phyloP scores from a whole-genome alignment of 2,329 filamentous ascomycete species.

The Penicillium sp. region DNA sequence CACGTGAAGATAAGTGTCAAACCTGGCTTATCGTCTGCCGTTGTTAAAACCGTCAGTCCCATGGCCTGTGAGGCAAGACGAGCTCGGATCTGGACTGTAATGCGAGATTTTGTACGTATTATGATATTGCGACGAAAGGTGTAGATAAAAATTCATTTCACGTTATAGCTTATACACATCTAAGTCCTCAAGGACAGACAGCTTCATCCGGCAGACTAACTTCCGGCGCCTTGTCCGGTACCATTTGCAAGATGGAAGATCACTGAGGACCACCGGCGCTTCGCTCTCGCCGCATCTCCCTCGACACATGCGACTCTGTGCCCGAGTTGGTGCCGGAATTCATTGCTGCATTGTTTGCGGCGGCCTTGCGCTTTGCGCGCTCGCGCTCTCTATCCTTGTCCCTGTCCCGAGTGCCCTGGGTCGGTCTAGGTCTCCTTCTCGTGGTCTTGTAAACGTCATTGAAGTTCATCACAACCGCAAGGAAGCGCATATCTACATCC shows the following conservation, averaged over 20 bases:
- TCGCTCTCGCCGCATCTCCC: slow-evolving; percentile 22
- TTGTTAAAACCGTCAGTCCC: too few species aligned
- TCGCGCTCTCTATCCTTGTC: slow-evolving; percentile 24
- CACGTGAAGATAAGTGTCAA: slow-evolving; percentile 2
- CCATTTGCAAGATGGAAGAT: slow-evolving; percentile 1
- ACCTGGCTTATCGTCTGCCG: too few species aligned
- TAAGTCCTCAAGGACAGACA: not conserved
- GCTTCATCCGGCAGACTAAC: not conserved
- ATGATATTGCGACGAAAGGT: not conserved
- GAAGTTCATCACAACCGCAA: slow-evolving; percentile 98
- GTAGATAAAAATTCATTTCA: slow-evolving; percentile 9
- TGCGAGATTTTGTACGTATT: too few species aligned
- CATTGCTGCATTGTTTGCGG: slow-evolving; percentile 11
- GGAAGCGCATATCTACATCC: slow-evolving; percentile 89
- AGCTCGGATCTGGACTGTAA: too few species aligned
- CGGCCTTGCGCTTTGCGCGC: slow-evolving; percentile 22
- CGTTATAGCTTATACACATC: slow-evolving; percentile 5
- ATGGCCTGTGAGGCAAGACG: too few species aligned
- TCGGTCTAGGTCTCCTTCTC: slow-evolving; percentile 48
- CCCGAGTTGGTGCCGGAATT: slow-evolving; percentile 12
- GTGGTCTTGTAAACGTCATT: slow-evolving; percentile 90
- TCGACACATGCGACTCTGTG: slow-evolving; percentile 15
- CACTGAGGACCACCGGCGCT: slow-evolving; percentile 12
- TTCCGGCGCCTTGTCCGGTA: slow-evolving; percentile 1
- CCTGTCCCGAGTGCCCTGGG: slow-evolving; percentile 28